Base-by-base conservation (phyloP, 805 yeast genomes). In the Ogataea kodamae region DNA sequence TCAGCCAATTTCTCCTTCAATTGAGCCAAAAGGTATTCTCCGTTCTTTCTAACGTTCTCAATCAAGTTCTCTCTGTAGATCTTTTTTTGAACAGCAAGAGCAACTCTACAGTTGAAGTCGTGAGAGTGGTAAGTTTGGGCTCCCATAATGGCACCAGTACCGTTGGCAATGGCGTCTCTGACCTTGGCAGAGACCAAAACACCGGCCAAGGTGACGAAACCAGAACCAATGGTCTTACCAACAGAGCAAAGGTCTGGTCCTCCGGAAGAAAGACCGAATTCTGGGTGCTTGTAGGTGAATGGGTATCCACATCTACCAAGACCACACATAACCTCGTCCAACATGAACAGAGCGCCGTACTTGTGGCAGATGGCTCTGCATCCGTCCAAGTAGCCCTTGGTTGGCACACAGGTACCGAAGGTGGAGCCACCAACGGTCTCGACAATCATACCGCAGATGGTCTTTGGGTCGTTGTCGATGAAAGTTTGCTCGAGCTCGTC, bases 271-370 rank as follows among this genome's bases (percentile, higher is more conserved):
- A 65, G 48, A 41, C 54, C 66, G 45, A 67, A 68, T 41, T 70
- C 73, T 68, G 72, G 70, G 25, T 72, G 65, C 54, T 64, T 64
- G 42, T 64, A 60, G 18, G 64, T 61, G 46, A 22, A 43, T 25
- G 48, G 42, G 35, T 46, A 42, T 22, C 78, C 77, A 40, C 65
- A 57, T 48, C 79, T 64, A 14, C 78, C 78, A 22, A 71, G 64
- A 20, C 79, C 79, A 49, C 75, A 72, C 76, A 73, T 72, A 26
- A 72, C 73, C 54, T 74, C 79, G 45, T 74, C 79, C 30, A 71
- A 54, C 57, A 70, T 61, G 45, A 74, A 57, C 24, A 72, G 51
- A 23, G 69, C 62, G 26, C 70, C 77, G 52, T 72, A 72, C 49
- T 72, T 72, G 53, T 68, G 66, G 48, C 76, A 71, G 31, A 74